Evolutionary conservation across 441 rosid species (phyloP).

Genomic region (Bruguiera hainesii): DNA sequence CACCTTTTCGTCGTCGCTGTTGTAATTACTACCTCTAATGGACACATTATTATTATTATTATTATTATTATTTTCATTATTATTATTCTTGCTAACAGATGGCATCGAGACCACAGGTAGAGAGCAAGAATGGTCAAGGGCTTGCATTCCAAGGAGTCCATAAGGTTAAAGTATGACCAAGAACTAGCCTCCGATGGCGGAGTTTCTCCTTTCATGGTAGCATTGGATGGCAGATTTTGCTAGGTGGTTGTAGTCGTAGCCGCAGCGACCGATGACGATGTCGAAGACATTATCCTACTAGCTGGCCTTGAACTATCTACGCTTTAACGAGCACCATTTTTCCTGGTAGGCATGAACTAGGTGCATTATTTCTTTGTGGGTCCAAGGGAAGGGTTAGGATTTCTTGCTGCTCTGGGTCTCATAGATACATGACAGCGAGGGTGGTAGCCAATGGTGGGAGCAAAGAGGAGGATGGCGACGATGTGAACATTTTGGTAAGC

Average conservation of each 20-base stretch:
- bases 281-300: constrained; percentile 88
- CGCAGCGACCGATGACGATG: constrained; percentile 44
- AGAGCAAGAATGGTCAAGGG: constrained; percentile 43
- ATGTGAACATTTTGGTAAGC: constrained; percentile 12
- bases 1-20: not conserved
- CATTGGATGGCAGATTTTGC: constrained; percentile 77
- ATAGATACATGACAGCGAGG: constrained; percentile 23
- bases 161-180: constrained; percentile 71
- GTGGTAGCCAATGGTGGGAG: constrained; percentile 22
- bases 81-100: constrained; percentile 16
- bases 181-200: constrained; percentile 48
- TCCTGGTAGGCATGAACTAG: constrained; percentile 72
- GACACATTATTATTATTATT: constrained; percentile 9
- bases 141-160: constrained; percentile 84
- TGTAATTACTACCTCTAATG: constrained; percentile 32
- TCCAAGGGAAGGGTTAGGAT: constrained; percentile 86
- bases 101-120: constrained; percentile 38
- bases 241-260: constrained; percentile 39
- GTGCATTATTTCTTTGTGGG: constrained; percentile 73
- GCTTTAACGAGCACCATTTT: constrained; percentile 70
- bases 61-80: not conserved
- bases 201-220: constrained; percentile 98
- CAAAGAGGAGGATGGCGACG: constrained; percentile 23
- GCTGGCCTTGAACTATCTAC: constrained; percentile 74
- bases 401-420: constrained; percentile 38